Conservation (phyloP, 2,329 filamentous ascomycete species). For the Epicoccum nigrum region DNA sequence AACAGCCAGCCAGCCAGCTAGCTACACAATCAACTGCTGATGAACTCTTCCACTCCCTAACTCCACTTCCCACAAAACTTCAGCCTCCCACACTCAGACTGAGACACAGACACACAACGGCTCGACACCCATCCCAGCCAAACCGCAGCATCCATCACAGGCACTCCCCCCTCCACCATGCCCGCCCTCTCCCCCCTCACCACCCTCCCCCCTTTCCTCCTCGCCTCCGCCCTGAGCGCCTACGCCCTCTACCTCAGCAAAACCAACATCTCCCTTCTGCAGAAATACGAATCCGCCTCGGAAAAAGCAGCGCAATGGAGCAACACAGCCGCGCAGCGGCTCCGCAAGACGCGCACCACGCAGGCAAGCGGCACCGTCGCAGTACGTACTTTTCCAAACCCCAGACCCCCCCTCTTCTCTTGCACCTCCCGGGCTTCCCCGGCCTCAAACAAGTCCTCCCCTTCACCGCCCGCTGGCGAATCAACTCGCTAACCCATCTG, state of each 20-base stretch:
- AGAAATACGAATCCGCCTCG: slow-evolving; percentile 42
- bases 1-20: no score
- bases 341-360: slow-evolving; percentile 45
- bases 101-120: no score
- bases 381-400: slow-evolving; percentile 23
- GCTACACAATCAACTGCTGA: no score
- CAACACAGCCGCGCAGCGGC: slow-evolving; percentile 36
- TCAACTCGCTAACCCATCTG: no score
- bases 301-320: slow-evolving; percentile 48
- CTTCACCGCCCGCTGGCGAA: no score
- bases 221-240: slow-evolving; percentile 30
- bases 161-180: background rate
- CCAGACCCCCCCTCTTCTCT: background rate
- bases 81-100: no score
- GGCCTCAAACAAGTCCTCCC: no score
- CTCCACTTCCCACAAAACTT: no score
- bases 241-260: slow-evolving; percentile 44
- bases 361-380: slow-evolving; percentile 42
- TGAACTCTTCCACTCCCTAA: no score
- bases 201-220: slow-evolving; percentile 24
- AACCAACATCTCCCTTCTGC: slow-evolving; percentile 45
- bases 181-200: background rate
- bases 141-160: background rate
- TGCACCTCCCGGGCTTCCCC: slow-evolving; percentile 19
- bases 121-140: no score